A percentile compares a stretch with the other conserved stretches of the same genome.
Evolutionary conservation across 768 basidiomycete species (phyloP).

Genomic region (Asterophora parasitica): DNA sequence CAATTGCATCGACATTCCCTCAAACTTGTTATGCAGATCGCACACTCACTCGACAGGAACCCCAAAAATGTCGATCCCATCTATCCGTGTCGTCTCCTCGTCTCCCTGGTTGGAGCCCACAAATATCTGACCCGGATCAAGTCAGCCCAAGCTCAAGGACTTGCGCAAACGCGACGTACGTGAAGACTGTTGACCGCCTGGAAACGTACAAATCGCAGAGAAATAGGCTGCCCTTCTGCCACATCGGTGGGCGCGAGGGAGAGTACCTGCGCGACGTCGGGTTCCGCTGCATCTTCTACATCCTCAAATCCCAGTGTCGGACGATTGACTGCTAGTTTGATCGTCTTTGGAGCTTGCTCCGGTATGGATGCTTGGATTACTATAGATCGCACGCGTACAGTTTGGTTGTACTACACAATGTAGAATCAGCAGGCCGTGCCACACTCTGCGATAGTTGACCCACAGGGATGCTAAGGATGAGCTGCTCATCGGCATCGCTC

Average conservation of each 20-base stretch:
- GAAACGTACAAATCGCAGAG: slow-evolving; percentile 63
- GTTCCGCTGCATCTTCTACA: slow-evolving; percentile 48
- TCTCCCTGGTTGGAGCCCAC: slow-evolving; percentile 61
- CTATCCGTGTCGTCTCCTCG: slow-evolving; percentile 62
- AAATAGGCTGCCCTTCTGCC: slow-evolving; percentile 41
- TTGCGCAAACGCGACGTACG: slow-evolving; percentile 32
- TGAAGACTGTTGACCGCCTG: slow-evolving; percentile 63
- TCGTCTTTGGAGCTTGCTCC: slow-evolving; percentile 48
- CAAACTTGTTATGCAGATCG: not conserved
- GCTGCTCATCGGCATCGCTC: slow-evolving; percentile 71
- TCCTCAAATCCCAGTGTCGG: slow-evolving; percentile 61
- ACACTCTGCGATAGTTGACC: slow-evolving; percentile 19
- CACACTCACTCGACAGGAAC: slow-evolving; percentile 48
- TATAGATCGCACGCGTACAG: slow-evolving; percentile 59
- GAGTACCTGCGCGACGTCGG: slow-evolving; percentile 52
- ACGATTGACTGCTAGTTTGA: slow-evolving; percentile 63
- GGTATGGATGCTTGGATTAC: slow-evolving; percentile 37
- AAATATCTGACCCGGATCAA: slow-evolving; percentile 46
- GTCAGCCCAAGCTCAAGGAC: not conserved
- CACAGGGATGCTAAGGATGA: slow-evolving; percentile 64
- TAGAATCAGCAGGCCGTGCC: not conserved
- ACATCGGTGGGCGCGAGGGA: slow-evolving; percentile 46
- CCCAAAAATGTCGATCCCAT: slow-evolving; percentile 63
- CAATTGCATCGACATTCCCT: not conserved
- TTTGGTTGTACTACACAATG: slow-evolving; percentile 58